Evolutionary conservation across 495 filamentous ascomycete genomes (phyloP).

Genomic region (Tricharina praecox): DNA sequence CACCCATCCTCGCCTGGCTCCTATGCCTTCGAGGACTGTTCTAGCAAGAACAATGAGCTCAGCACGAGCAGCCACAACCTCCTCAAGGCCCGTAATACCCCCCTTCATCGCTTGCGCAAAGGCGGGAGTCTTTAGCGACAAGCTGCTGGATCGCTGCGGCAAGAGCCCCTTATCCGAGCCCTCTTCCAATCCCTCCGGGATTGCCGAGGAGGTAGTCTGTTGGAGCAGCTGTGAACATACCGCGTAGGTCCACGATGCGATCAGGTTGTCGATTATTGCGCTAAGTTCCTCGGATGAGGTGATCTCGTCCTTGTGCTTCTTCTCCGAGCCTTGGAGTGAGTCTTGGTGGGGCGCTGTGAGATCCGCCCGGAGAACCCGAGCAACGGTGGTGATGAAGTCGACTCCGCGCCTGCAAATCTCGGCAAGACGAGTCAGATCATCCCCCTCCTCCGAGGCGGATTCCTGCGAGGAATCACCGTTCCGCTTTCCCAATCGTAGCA

Average conservation of each 20-base stretch:
- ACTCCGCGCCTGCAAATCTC: slow-evolving; percentile 64
- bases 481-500: slow-evolving; percentile 66
- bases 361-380: slow-evolving; percentile 62
- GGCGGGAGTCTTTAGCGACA: slow-evolving; percentile 11
- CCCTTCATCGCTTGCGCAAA: slow-evolving; percentile 16
- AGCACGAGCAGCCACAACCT: slow-evolving; percentile 65
- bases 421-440: slow-evolving; percentile 58
- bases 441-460: slow-evolving; percentile 29
- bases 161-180: slow-evolving; percentile 8
- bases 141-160: slow-evolving; percentile 20
- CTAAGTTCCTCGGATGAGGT: slow-evolving; percentile 11
- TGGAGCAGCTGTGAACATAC: slow-evolving; percentile 28
- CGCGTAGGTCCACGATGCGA: slow-evolving; percentile 71
- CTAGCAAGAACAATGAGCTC: slow-evolving; percentile 66
- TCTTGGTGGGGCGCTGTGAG: slow-evolving; percentile 35
- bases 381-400: slow-evolving; percentile 62
- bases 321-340: slow-evolving; percentile 21
- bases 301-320: slow-evolving; percentile 18
- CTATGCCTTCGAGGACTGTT: slow-evolving; percentile 58
- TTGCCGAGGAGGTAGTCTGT: slow-evolving; percentile 24
- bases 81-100: slow-evolving; percentile 49
- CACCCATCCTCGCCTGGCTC: slow-evolving; percentile 55
- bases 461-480: not conserved
- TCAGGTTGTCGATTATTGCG: slow-evolving; percentile 56
- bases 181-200: slow-evolving; percentile 12